A percentile compares a stretch with the other conserved stretches of the same genome.
Evolutionary conservation across 176 grass and related monocot species (phyloP).

Genomic region (Oryza nivara): DNA sequence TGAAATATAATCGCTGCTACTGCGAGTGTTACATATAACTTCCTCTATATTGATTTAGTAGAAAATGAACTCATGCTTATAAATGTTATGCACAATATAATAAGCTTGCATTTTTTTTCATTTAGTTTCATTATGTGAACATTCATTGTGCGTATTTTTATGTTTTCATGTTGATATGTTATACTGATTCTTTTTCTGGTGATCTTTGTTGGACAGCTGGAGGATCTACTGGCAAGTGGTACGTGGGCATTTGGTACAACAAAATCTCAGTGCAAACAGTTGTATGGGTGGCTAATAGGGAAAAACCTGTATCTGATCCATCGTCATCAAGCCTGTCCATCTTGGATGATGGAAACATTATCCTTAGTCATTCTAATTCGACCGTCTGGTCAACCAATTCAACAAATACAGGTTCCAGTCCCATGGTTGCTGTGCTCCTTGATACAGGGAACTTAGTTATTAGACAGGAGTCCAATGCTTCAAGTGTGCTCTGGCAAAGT

Average conservation of each 20-base stretch:
- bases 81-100: too few relatives aligned
- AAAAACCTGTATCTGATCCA: constrained; percentile 2
- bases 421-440: constrained; percentile 30
- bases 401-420: not conserved
- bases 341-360: constrained; percentile 16
- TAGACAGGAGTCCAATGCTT: not conserved
- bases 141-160: too few relatives aligned
- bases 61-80: too few relatives aligned
- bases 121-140: too few relatives aligned
- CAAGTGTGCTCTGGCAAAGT: constrained; percentile 40
- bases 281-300: constrained; percentile 54
- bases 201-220: too few relatives aligned
- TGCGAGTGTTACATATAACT: too few relatives aligned
- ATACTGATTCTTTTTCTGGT: too few relatives aligned
- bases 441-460: constrained; percentile 44
- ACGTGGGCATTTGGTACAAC: constrained; percentile 50
- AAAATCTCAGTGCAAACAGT: constrained; percentile 26
- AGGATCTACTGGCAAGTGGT: constrained; percentile 20
- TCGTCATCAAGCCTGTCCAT: too few relatives aligned
- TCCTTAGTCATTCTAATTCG: constrained; percentile 10
- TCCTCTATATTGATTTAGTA: too few relatives aligned
- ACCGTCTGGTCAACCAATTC: constrained; percentile 30
- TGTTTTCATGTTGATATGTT: too few relatives aligned
- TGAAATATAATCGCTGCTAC: too few relatives aligned
- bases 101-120: too few relatives aligned